Evolutionary conservation across 169 alveolate genomes (phyloP).

Genomic region (Eimeria brunetti): DNA sequence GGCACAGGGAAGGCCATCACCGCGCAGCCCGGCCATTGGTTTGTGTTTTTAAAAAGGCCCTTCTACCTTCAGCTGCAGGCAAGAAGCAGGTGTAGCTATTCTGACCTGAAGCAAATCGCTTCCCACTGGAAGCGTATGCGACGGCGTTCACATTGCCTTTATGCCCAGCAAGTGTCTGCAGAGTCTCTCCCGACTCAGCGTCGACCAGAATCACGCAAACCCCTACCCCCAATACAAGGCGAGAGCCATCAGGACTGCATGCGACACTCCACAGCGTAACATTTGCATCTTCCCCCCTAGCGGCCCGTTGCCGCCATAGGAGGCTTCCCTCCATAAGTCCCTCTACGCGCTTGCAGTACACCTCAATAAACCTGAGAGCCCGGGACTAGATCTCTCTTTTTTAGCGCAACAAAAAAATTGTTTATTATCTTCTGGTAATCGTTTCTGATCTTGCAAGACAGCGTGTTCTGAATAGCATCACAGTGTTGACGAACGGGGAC

Average conservation of each 20-base stretch:
- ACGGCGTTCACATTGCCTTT: constrained; percentile 90
- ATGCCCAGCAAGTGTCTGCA: constrained; percentile 84
- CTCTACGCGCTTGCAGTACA: not conserved
- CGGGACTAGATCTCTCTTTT: not conserved
- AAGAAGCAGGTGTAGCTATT: constrained; percentile 50
- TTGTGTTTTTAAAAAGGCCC: not conserved
- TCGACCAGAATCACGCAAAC: constrained; percentile 83
- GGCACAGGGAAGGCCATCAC: not conserved
- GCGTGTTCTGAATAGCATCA: not conserved
- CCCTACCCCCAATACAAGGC: constrained; percentile 83
- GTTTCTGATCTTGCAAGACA: not conserved
- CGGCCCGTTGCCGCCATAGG: constrained; percentile 78
- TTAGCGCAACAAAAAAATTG: not conserved
- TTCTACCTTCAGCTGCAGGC: not conserved
- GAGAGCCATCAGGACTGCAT: constrained; percentile 85
- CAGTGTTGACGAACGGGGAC: not conserved
- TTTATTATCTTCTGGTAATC: not conserved
- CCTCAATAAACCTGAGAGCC: not conserved
- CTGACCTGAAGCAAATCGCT: constrained; percentile 93
- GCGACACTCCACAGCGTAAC: constrained; percentile 84
- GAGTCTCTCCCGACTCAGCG: constrained; percentile 80
- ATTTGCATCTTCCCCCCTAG: constrained; percentile 76
- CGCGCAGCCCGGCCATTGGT: not conserved
- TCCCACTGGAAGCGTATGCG: constrained; percentile 91
- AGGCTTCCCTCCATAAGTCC: constrained; percentile 40